Base-by-base conservation (phyloP, 2,329 filamentous ascomycete species). In the Exophiala bonariae region DNA sequence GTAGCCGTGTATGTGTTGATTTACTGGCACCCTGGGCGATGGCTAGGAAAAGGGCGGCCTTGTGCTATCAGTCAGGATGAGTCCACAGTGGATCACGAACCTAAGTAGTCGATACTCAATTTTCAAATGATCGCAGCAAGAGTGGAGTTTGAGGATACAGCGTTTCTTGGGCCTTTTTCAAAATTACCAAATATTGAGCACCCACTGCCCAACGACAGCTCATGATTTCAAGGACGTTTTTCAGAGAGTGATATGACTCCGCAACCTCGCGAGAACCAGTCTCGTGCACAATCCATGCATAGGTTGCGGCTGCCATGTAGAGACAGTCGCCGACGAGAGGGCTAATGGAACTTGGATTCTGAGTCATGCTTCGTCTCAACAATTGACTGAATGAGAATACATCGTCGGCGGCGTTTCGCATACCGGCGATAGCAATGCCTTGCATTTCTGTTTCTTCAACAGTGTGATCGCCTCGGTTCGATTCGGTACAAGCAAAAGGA, bases 1-100 rank as follows among this genome's bases (percentile, higher is more conserved):
- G 51, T 77, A 16, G 75, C 76, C 0, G 69, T 78, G 4, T 64
- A 67, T 37, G 42, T 79, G 30, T 66, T 79, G 52, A 68, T 65
- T 1, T 55, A 63, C 11, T 75, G 68, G 67, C 69, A 75, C 63
- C 74, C 73, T 3, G 73, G 73, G 19, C 59, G 67, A 49, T 70
- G 64, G 39, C 49, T 65, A 19, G 14, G 32, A 18, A 23, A 26
- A 26, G 23, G 23, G 6, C 23, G 23, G 6, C 6, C 23, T 6
- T 11, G 6, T 11, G 11, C 23, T 6, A 26, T 11, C 11, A 26
- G 6, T 11, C 23, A 26, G 23, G 23, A 26, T 26, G 23, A 26
- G 6, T n/a, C n/a, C n/a, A n/a, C n/a, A n/a, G n/a, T n/a, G n/a
- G n/a, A n/a, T n/a, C n/a, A n/a, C n/a, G n/a, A n/a, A n/a, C n/a